Evolutionary conservation across 2,329 filamentous ascomycete genomes (phyloP), one percentile per base, ranked within the genome.

Genomic region (Xylariales sp.): DNA sequence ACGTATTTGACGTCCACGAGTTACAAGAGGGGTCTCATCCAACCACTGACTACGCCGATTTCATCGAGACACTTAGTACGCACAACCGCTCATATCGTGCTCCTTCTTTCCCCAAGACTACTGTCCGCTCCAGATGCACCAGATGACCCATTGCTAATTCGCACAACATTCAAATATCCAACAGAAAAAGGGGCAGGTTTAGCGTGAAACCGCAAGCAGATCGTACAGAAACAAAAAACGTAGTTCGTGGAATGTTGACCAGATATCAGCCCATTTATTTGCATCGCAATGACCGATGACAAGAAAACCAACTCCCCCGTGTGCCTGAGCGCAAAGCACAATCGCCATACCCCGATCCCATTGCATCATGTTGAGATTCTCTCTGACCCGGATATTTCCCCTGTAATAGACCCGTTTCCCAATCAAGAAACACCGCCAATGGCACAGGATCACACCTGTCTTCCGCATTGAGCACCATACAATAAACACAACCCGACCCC

Each of bases 391-490:
- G 51, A 55, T 57, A 62, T 62, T 56, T 53, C 56, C 48, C 51
- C 44, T 47, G 44, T 46, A 50, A 48, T 43, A 46, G 29, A 44
- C 47, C 32, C 37, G 24, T 35, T 43, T 44, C 46, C 52, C 51
- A 42, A 53, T 41, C 45, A 42, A 20, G 40, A 50, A 50, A 53
- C 50, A 50, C 45, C 44, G 46, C 46, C 27, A 39, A 49, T 51
- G 50, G 45, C 49, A 48, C 42, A 49, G 46, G 42, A 43, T 44
- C 51, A 56, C 53, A 53, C 55, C 52, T 55, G 57, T n/a, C n/a
- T n/a, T n/a, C n/a, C n/a, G n/a, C n/a, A n/a, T n/a, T 45, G 44
- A 61, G 57, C 51, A 60, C 57, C 61, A 63, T 63, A 68, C 59
- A 60, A 54, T 40, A 61, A 56, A 53, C 47, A 49, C 51, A 52